Conservation (phyloP, 805 yeast genomes). For the Candida coquimbonensis region DNA sequence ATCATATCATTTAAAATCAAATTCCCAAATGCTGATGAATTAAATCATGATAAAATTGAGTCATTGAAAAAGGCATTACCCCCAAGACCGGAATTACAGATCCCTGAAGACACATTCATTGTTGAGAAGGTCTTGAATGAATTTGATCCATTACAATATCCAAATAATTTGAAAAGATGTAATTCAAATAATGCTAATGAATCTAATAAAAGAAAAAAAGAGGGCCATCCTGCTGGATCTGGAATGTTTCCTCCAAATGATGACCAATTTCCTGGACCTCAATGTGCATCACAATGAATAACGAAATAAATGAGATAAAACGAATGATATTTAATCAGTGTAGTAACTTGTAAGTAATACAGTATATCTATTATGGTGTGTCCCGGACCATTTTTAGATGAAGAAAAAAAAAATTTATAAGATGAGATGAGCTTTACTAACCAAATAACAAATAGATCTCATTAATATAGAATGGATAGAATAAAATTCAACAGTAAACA, state of each 20-base stretch:
- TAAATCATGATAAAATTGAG: constrained; percentile 63
- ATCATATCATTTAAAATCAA: constrained; percentile 50
- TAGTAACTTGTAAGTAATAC: too few species aligned
- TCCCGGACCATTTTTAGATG: not conserved
- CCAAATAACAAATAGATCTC: not conserved
- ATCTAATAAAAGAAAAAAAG: constrained; percentile 6
- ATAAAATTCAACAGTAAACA: constrained; percentile 8
- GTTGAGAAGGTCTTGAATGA: constrained; percentile 36
- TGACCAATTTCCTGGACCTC: not conserved
- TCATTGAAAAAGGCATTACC: constrained; percentile 73
- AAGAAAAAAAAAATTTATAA: not conserved
- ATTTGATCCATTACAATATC: constrained; percentile 7
- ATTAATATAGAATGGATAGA: not conserved
- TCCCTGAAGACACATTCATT: constrained; percentile 62
- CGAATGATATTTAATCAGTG: not conserved
- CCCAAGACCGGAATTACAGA: constrained; percentile 46
- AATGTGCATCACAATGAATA: constrained; percentile 9
- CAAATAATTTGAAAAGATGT: not conserved
- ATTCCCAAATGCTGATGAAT: constrained; percentile 55
- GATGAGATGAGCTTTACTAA: constrained; percentile 2
- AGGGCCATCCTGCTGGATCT: not conserved
- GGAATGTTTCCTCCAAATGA: not conserved
- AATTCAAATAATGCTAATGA: not conserved
- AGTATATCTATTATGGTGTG: too few species aligned
- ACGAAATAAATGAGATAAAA: too few species aligned